A percentile compares a stretch with the other conserved stretches of the same genome.
Conservation (phyloP, 805 yeast genomes). For the Ogataea polymorpha region DNA sequence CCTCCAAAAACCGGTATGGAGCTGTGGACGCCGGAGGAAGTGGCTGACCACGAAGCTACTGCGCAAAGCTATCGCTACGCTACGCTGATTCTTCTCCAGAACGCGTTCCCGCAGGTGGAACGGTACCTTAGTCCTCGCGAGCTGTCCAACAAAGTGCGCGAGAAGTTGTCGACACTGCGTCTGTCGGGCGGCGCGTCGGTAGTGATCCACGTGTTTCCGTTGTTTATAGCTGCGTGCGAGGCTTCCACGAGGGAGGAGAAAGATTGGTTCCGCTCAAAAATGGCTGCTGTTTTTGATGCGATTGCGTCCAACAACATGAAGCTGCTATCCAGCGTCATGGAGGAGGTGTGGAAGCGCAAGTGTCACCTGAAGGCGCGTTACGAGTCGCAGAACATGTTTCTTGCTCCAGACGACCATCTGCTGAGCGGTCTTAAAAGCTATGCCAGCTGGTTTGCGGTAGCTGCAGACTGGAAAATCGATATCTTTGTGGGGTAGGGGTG, state of each 20-base stretch:
- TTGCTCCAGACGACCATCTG: constrained; percentile 7
- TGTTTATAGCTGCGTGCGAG: constrained; percentile 21
- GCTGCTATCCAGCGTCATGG: constrained; percentile 11
- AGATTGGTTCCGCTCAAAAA: constrained; percentile 11
- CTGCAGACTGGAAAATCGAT: constrained; percentile 13
- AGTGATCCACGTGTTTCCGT: constrained; percentile 15
- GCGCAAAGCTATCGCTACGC: constrained; percentile 14
- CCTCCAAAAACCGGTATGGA: not conserved
- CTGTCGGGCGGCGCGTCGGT: constrained; percentile 10
- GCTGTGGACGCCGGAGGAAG: not conserved
- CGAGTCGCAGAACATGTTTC: not conserved
- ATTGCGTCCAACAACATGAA: constrained; percentile 16
- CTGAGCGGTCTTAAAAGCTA: constrained; percentile 15
- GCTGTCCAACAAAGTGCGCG: constrained; percentile 6
- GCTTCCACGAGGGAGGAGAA: constrained; percentile 6
- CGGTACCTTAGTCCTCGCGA: not conserved
- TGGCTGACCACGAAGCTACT: constrained; percentile 14
- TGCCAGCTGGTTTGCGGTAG: constrained; percentile 15
- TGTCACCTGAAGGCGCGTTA: not conserved
- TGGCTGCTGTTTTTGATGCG: constrained; percentile 11
- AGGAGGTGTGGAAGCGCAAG: constrained; percentile 19
- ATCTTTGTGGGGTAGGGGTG: constrained; percentile 12
- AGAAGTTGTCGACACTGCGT: constrained; percentile 9
- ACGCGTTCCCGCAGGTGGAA: constrained; percentile 15
- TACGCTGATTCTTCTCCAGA: constrained; percentile 14